phyloP scores from a whole-genome alignment of 768 basidiomycete species.

The Leccinum olivaceopallidum region DNA sequence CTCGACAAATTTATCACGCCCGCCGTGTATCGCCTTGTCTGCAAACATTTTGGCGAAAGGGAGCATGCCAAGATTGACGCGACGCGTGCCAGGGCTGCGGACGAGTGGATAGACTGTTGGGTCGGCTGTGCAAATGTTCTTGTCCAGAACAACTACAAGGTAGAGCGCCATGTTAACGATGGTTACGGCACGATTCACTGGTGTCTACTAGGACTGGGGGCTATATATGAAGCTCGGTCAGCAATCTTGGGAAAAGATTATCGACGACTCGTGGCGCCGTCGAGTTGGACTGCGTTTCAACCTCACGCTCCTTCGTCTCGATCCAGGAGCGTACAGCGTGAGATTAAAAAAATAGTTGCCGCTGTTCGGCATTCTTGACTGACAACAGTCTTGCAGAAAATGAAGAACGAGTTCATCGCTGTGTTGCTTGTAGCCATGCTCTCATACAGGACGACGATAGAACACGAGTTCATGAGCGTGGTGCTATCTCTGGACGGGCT shows the following conservation, averaged over 20 bases:
- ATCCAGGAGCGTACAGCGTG: slow-evolving; percentile 63
- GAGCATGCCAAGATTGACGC: slow-evolving; percentile 20
- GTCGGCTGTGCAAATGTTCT: slow-evolving; percentile 65
- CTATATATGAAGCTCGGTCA: slow-evolving; percentile 52
- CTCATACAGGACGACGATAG: slow-evolving; percentile 47
- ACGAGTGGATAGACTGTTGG: slow-evolving; percentile 71
- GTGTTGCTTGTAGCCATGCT: slow-evolving; percentile 55
- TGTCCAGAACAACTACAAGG: slow-evolving; percentile 50
- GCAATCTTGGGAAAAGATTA: slow-evolving; percentile 57
- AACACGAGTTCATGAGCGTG: slow-evolving; percentile 56
- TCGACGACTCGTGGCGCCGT: slow-evolving; percentile 49
- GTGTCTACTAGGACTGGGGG: slow-evolving; percentile 55
- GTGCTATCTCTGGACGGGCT: slow-evolving; percentile 60
- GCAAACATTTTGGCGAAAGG: slow-evolving; percentile 44
- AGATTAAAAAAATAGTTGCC: slow-evolving; percentile 20
- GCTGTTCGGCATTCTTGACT: background rate
- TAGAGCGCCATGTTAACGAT: slow-evolving; percentile 22
- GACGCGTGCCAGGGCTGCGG: slow-evolving; percentile 39
- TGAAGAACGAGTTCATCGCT: slow-evolving; percentile 51
- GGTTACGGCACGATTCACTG: background rate
- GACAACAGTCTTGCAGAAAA: slow-evolving; percentile 35
- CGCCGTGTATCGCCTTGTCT: slow-evolving; percentile 55
- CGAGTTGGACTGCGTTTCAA: slow-evolving; percentile 66
- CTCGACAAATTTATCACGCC: slow-evolving; percentile 50
- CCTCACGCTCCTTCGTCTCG: slow-evolving; percentile 52